Base-by-base conservation (phyloP, 495 filamentous ascomycete species). In the Hypomontagnella monticulosa region DNA sequence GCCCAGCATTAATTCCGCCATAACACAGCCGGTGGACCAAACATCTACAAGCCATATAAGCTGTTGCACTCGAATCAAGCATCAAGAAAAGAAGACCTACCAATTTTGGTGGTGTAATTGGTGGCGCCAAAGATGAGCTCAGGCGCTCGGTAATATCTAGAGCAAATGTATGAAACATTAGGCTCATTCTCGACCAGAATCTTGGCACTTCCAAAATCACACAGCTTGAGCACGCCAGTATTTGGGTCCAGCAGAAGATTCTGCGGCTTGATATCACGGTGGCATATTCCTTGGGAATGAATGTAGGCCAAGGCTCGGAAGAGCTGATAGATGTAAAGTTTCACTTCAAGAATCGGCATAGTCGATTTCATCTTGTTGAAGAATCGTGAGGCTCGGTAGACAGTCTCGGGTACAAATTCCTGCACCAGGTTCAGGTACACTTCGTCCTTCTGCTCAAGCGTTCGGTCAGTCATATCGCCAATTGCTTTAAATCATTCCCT, bases 321-420 rank as follows among this genome's bases (percentile, higher is more conserved):
- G 27, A 99, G 89, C 81, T 99, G 95, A 78, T 99, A 99, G 75
- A 97, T 98, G 83, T 97, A 99, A 47, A 99, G 89, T 80, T 99
- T 99, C 72, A 98, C 93, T 76, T 98, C 95, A 51, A 99, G 85
- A 75, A 92, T 97, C 19, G 95, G 95, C 95, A 99, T 99, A 12
- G 96, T 97, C 4, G 95, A 97, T 86, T 99, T 99, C 87, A 98
- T 87, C 82, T 98, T 99, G 83, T 96, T 97, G 85, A 98, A 99
- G 80, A 97, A 97, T 47, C 95, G 86, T 41, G 95, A 98, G n/a
- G 95, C 96, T 58, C 96, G 87, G 76, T 98, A 99, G 34, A 99
- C 96, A 0, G 95, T 98, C 81, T 98, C 95, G 8, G 96, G 96
- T 48, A 99, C 96, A 74, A 93, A 99, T 76, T 99, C 95, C 71